These are phyloP conservation scores for Botrytis medusae DNA, from an alignment of 2,329 filamentous ascomycete species.

Conservation along the genomic window DNA sequence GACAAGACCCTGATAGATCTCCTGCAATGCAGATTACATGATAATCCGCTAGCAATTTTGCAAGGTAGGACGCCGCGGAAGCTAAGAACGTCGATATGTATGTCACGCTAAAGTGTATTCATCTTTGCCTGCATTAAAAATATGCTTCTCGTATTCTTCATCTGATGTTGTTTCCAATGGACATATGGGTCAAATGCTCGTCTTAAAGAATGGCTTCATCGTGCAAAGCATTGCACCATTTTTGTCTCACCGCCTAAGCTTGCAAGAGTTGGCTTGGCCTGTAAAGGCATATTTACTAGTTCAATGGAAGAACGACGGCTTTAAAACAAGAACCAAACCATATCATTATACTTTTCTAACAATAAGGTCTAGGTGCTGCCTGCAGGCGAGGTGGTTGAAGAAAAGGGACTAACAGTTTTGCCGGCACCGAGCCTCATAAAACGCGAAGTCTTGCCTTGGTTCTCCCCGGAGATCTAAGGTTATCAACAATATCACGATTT, in stretches of 20 bases:
- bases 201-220: neutral
- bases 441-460: neutral
- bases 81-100: neutral
- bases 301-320: neutral
- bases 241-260: neutral
- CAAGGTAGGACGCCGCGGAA: neutral
- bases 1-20: constrained; percentile 2
- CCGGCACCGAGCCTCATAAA: neutral
- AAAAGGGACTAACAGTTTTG: neutral
- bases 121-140: neutral
- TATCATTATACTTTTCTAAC: neutral
- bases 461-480: neutral
- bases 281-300: neutral
- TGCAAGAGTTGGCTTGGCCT: neutral
- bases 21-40: constrained; percentile 1
- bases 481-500: neutral
- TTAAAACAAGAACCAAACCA: neutral
- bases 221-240: neutral
- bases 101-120: neutral
- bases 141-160: neutral
- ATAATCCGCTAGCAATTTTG: neutral
- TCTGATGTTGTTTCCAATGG: neutral
- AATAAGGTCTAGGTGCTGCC: neutral
- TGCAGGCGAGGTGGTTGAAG: neutral
- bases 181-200: neutral